phyloP scores from a whole-genome alignment of 2,329 filamentous ascomycete genomes.

The Cordyceps sp. region DNA sequence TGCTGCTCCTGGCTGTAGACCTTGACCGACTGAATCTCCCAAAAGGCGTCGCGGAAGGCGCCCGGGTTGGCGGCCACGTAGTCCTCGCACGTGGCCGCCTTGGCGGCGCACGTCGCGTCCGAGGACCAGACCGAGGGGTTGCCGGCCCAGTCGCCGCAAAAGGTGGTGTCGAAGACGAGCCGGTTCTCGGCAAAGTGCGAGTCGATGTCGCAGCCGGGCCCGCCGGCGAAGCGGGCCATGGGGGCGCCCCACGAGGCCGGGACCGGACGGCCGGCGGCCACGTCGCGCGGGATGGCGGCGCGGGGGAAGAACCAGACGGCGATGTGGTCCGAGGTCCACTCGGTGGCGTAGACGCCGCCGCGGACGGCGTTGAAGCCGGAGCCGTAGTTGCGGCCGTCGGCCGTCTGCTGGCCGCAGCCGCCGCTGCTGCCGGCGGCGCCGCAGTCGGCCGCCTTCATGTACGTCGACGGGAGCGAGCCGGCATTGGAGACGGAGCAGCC shows the following conservation, averaged over 20 bases:
- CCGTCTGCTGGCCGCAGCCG: constrained; percentile 42
- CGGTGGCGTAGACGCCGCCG: constrained; percentile 57
- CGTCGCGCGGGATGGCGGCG: constrained; percentile 44
- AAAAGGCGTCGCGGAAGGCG: constrained; percentile 59
- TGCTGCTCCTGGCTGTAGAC: constrained; percentile 27
- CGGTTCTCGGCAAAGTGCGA: constrained; percentile 53
- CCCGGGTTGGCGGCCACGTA: constrained; percentile 57
- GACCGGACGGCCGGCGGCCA: constrained; percentile 40
- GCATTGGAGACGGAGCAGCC: constrained; percentile 40
- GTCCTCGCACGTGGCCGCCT: constrained; percentile 49
- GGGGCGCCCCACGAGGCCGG: constrained; percentile 55
- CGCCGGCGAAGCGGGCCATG: constrained; percentile 48
- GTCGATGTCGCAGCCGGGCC: constrained; percentile 54
- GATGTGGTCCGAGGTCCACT: constrained; percentile 61
- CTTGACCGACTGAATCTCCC: constrained; percentile 57
- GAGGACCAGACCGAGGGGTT: constrained; percentile 36
- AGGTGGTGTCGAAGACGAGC: constrained; percentile 68
- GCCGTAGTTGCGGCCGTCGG: constrained; percentile 41
- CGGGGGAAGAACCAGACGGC: constrained; percentile 72
- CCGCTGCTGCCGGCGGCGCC: constrained; percentile 30
- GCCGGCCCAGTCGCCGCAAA: constrained; percentile 82
- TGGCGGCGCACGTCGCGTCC: constrained; percentile 38
- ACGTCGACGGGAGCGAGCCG: constrained; percentile 27
- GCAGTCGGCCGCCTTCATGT: constrained; percentile 37
- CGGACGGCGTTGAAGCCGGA: constrained; percentile 52